Evolutionary conservation across 805 yeast species (phyloP).

Genomic region (Torulaspora maleeae): DNA sequence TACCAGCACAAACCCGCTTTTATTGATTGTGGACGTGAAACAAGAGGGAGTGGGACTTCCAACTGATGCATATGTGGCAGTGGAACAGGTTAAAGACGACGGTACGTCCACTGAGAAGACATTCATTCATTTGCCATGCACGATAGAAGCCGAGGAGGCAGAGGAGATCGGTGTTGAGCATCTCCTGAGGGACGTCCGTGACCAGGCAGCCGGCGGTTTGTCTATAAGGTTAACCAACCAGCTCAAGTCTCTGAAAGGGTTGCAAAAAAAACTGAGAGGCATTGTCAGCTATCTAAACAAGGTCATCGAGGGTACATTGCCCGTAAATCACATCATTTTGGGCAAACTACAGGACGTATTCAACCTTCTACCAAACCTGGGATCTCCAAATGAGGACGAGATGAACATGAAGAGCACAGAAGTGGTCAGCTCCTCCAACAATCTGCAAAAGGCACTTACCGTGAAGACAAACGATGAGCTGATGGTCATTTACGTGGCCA

Average conservation of each 20-base stretch:
- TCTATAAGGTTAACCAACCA: conserved; percentile 85
- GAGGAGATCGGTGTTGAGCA: conserved; percentile 99
- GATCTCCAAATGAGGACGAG: conserved; percentile 36
- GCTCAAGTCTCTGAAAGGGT: conserved; percentile 79
- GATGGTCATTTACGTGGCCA: conserved; percentile 87
- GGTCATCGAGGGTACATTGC: conserved; percentile 66
- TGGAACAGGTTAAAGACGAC: conserved; percentile 94
- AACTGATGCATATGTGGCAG: conserved; percentile 88
- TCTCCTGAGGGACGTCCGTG: conserved; percentile 85
- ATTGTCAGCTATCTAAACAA: conserved; percentile 73
- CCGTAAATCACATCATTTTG: conserved; percentile 82
- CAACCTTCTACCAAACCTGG: conserved; percentile 82
- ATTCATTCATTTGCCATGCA: conserved; percentile 87
- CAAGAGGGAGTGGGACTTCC: conserved; percentile 83
- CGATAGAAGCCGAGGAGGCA: conserved; percentile 96
- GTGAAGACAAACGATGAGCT: conserved; percentile 93
- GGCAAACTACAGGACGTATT: conserved; percentile 94
- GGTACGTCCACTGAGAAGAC: conserved; percentile 91
- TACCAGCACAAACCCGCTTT: conserved; percentile 58
- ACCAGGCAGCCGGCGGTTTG: conserved; percentile 91
- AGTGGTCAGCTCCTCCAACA: conserved; percentile 39
- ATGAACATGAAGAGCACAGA: conserved; percentile 27
- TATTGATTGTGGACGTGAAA: conserved; percentile 87
- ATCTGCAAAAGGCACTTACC: conserved; percentile 75
- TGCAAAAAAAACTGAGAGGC: conserved; percentile 71